Base-by-base conservation (phyloP, 2,329 filamentous ascomycete species). In the Sordariomycetes sp. region DNA sequence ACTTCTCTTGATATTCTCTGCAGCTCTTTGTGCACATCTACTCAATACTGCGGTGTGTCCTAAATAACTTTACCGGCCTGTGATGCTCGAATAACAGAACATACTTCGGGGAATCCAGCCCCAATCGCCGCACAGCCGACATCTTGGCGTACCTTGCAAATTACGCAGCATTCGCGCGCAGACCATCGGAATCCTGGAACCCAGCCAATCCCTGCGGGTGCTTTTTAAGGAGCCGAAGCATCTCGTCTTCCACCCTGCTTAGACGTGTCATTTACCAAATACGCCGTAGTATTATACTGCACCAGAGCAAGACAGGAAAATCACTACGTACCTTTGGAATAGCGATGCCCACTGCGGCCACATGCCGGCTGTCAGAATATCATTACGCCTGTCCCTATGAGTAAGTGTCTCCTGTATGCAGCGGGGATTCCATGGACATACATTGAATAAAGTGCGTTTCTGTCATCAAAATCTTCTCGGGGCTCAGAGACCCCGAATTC, bases 401-500 rank as follows among this genome's bases (percentile, higher is more conserved):
- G 12, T 51, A 37, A 55, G 43, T 22, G 5, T 53, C 50, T 7
- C n/a, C 22, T 24, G 52, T 53, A 20, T 56, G 55, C 16, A 53
- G 10, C 5, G 5, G 16, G 40, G 35, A 32, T 52, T 54, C 8
- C 28, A 32, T 32, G 28, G 12, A 57, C 55, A 2, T 35, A 54
- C 52, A 54, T 54, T 22, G 54, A 28, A 25, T 55, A 32, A 5
- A 55, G 54, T 16, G 37, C 37, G 20, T 18, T 46, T 32, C 54
- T 10, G 24, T 57, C 54, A 22, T 57, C 46, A 22, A 63, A 61
- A 25, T 58, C 63, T 25, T 67, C 63, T 22, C 58, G 43, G 0
- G 68, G 70, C 56, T 70, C 66, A 1, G 65, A 66, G 24, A 62
- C 53, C 2, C 37, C 52, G 28, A 54, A 11, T 10, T n/a, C 32